These are phyloP conservation scores for Selaginella tamariscina DNA, from an alignment of 75 land plant genomes.

Conservation along the genomic window DNA sequence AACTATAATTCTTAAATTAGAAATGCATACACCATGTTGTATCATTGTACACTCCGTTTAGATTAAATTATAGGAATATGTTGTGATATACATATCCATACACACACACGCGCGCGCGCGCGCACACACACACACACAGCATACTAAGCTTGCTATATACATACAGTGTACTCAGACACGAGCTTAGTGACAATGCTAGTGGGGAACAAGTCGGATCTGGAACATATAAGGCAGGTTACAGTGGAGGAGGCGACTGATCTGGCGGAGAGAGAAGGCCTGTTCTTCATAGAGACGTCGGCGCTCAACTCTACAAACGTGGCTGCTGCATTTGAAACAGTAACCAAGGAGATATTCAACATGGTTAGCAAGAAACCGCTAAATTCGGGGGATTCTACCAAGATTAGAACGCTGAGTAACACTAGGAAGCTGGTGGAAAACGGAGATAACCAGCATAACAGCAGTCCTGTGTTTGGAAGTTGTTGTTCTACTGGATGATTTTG, in stretches of 20 bases:
- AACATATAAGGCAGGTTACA: background rate
- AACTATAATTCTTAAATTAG: background rate
- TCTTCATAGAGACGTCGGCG: constrained; percentile 10
- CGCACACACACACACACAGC: no score
- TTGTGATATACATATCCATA: no score
- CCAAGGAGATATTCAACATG: constrained; percentile 14
- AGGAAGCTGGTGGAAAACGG: background rate
- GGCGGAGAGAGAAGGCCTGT: constrained; percentile 3
- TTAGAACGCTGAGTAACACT: background rate
- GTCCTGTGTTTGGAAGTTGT: no score
- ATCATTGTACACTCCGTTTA: background rate
- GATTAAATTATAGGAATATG: no score
- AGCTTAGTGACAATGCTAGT: background rate
- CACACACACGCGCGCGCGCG: no score
- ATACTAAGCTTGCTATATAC: background rate
- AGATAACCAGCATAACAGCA: no score
- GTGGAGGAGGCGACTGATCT: background rate
- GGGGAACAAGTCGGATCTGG: background rate
- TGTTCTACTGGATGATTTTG: no score
- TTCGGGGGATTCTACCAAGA: constrained; percentile 10
- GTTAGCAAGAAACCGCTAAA: constrained; percentile 18
- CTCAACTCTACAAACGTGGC: constrained; percentile 8
- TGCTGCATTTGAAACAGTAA: constrained; percentile 8
- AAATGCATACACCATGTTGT: background rate
- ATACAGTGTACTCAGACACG: constrained; percentile 42